Conservation (phyloP, 441 rosid genomes). For the Francoa sonchifolia region DNA sequence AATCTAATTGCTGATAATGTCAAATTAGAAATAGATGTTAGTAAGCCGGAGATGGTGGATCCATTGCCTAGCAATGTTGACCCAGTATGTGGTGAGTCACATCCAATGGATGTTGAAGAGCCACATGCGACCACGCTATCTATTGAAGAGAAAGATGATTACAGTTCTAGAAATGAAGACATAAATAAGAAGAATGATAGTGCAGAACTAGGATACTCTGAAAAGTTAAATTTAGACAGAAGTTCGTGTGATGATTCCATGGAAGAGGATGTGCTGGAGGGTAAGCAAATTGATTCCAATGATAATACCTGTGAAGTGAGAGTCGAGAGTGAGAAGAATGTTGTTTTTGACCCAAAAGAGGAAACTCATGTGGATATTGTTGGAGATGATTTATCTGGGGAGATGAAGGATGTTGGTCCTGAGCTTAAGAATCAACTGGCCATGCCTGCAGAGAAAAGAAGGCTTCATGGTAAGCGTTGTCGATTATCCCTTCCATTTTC, state of each 20-base stretch:
- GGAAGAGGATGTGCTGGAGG: constrained; percentile 83
- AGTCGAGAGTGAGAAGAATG: constrained; percentile 37
- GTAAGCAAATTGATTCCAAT: constrained; percentile 63
- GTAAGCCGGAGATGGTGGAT: constrained; percentile 66
- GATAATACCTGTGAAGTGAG: constrained; percentile 38
- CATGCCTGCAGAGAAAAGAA: constrained; percentile 62
- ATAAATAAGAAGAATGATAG: constrained; percentile 52
- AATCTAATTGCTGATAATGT: constrained; percentile 89
- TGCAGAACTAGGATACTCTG: constrained; percentile 62
- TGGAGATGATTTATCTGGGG: constrained; percentile 32
- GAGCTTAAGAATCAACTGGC: constrained; percentile 26
- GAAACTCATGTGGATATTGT: constrained; percentile 34
- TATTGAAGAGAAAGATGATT: constrained; percentile 44
- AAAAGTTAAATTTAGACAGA: constrained; percentile 90
- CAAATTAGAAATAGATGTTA: constrained; percentile 87
- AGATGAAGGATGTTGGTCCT: constrained; percentile 22
- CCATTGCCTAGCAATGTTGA: constrained; percentile 51
- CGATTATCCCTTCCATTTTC: not conserved
- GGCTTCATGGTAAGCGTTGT: constrained; percentile 50
- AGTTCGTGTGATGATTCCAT: constrained; percentile 95
- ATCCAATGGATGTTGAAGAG: constrained; percentile 88
- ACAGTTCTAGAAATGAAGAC: constrained; percentile 49
- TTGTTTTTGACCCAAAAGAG: constrained; percentile 26
- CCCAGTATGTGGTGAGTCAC: constrained; percentile 60
- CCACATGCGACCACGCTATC: constrained; percentile 51